Conservation (phyloP, 1,284 basidiomycete genomes). For the Ceratobasidium papillatum region DNA sequence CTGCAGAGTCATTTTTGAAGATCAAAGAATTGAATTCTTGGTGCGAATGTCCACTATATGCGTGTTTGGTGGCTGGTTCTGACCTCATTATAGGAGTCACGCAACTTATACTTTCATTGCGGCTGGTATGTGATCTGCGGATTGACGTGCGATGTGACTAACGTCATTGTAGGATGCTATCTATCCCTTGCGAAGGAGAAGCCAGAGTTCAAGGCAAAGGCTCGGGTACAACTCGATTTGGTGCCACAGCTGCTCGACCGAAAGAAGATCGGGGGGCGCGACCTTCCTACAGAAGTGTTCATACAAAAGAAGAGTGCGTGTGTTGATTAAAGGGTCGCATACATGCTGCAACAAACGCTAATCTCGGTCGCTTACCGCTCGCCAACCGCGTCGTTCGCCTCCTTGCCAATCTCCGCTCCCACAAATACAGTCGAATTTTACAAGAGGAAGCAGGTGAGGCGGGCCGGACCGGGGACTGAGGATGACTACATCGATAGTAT, state of each 20-base stretch:
- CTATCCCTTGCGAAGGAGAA: conserved; percentile 57
- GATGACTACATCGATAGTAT: conserved; percentile 61
- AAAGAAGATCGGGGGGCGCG: conserved; percentile 70
- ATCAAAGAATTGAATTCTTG: conserved; percentile 74
- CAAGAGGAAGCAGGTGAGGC: conserved; percentile 65
- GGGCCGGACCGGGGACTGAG: conserved; percentile 61
- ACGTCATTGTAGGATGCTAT: conserved; percentile 61
- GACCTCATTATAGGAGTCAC: conserved; percentile 63
- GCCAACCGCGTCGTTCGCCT: not conserved
- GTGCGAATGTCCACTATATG: conserved; percentile 53
- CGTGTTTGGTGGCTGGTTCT: not conserved
- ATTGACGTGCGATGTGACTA: conserved; percentile 37
- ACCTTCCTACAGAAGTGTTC: conserved; percentile 75
- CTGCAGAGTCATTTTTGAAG: conserved; percentile 69
- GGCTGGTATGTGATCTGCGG: conserved; percentile 58
- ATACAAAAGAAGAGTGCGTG: conserved; percentile 73
- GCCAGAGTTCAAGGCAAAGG: conserved; percentile 57
- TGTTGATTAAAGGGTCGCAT: conserved; percentile 12
- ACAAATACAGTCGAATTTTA: conserved; percentile 70
- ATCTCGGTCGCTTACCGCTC: not conserved
- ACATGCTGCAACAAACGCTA: not conserved
- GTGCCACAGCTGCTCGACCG: conserved; percentile 68
- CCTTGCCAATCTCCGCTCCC: conserved; percentile 2
- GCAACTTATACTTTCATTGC: conserved; percentile 79
- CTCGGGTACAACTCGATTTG: conserved; percentile 66